These are phyloP conservation scores for Coemansia sp. DNA, from an alignment of 192 early-diverging fungal species.

Conservation along the genomic window DNA sequence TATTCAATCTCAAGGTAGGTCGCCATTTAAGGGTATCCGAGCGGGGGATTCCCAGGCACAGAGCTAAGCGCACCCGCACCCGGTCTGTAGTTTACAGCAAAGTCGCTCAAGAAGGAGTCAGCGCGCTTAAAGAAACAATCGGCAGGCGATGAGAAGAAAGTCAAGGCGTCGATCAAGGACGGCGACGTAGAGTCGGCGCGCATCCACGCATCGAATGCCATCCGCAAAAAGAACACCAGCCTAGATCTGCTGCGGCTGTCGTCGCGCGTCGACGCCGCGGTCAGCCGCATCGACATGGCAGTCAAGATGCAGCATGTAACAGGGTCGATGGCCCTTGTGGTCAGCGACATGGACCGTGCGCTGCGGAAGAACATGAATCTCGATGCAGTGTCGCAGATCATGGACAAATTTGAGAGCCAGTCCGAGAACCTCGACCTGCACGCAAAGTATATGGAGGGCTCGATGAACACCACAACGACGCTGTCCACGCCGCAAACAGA, in stretches of 20 bases:
- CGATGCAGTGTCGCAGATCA: slow-evolving; percentile 94
- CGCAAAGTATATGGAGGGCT: slow-evolving; percentile 92
- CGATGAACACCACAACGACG: slow-evolving; percentile 85
- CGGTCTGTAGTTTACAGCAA: slow-evolving; percentile 88
- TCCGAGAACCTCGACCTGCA: slow-evolving; percentile 98
- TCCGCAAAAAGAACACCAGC: slow-evolving; percentile 94
- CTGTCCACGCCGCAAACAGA: slow-evolving; percentile 85
- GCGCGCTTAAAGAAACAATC: slow-evolving; percentile 87
- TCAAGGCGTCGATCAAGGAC: slow-evolving; percentile 94
- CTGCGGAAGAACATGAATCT: slow-evolving; percentile 89
- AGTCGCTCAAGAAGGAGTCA: slow-evolving; percentile 78
- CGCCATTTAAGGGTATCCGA: too few species aligned
- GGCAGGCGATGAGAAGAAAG: slow-evolving; percentile 67
- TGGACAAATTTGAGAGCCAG: slow-evolving; percentile 97
- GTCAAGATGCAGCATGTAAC: slow-evolving; percentile 89
- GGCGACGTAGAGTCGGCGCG: slow-evolving; percentile 90
- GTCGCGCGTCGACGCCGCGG: slow-evolving; percentile 89
- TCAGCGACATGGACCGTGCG: slow-evolving; percentile 91
- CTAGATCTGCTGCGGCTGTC: slow-evolving; percentile 83
- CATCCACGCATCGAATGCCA: slow-evolving; percentile 92
- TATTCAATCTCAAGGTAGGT: slow-evolving; percentile 32
- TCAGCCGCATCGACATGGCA: slow-evolving; percentile 87
- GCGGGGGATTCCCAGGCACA: too few species aligned
- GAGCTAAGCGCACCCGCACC: too few species aligned
- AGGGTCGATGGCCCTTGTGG: slow-evolving; percentile 78